A percentile compares a stretch with the other conserved stretches of the same genome.
These are phyloP conservation scores for Rhizopus delemar DNA, from an alignment of 371 early-diverging fungal genomes.

Conservation along the genomic window DNA sequence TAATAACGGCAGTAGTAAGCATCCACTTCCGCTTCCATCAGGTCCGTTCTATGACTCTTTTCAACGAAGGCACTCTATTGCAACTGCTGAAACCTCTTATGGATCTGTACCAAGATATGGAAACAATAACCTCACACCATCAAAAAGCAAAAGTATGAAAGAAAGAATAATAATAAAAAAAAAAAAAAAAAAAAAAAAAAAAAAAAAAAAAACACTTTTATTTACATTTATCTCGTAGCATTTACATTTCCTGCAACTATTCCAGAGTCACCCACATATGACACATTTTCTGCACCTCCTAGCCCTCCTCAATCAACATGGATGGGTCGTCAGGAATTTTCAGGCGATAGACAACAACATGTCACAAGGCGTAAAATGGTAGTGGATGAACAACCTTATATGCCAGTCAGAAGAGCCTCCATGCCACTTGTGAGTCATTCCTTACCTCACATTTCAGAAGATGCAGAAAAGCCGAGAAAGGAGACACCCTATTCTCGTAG, in stretches of 20 bases:
- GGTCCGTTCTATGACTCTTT: conserved; percentile 34
- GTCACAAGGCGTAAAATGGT: no score
- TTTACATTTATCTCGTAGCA: conserved; percentile 19
- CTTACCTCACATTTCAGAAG: neutral
- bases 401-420: conserved; percentile 45
- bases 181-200: neutral
- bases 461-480: conserved; percentile 3
- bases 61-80: conserved; percentile 63
- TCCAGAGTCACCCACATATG: conserved; percentile 41
- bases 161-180: neutral
- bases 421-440: conserved; percentile 46
- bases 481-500: conserved; percentile 72
- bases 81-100: conserved; percentile 39
- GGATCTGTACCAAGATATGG: conserved; percentile 8
- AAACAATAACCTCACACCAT: conserved; percentile 12
- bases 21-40: conserved; percentile 22
- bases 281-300: conserved; percentile 59
- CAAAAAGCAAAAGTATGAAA: conserved; percentile 38
- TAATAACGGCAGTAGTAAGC: conserved; percentile 4
- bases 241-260: conserved; percentile 44
- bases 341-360: conserved; percentile 19
- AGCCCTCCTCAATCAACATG: conserved; percentile 46
- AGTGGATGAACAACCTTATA: neutral
- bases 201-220: conserved; percentile 5
- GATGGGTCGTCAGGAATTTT: conserved; percentile 17